Base-by-base conservation (phyloP, 352 stramenopile species). In the Phytophthora pseudosyringae region DNA sequence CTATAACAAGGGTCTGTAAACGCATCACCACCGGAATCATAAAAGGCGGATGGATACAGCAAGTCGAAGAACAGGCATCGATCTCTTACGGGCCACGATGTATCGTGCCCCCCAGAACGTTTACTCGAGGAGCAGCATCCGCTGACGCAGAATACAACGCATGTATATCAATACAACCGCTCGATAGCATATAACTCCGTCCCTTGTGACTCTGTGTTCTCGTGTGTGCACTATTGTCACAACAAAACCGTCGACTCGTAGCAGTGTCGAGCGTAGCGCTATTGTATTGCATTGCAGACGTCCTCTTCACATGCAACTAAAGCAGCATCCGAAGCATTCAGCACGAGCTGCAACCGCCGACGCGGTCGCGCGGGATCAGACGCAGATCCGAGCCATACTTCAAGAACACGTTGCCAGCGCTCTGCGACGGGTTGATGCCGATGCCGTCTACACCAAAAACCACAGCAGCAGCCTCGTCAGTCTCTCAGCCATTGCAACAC, bases 371-470 rank as follows among this genome's bases (percentile, higher is more conserved):
- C 7, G 88, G 88, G 58, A 95, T 95, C 51, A 95, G 77, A 44
- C 88, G 78, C 59, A 95, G 71, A 49, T 95, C 88, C 26, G 79
- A 90, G 54, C 88, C 88, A 60, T 95, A 75, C 72, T 95, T 95
- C 36, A 95, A 61, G 56, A 94, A 94, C 21, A 95, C 81, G 47
- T 90, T 93, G 66, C 83, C 83, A 26, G 85, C 83, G 49, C 81
- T 93, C 67, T 95, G 88, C 52, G 81, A 87, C 18, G 66, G 66
- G 71, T 95, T 95, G 66, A 95, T 93, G 48, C 88, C 88, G 28
- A 93, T 91, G 51, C 88, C 88, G 69, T 95, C 86, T 92, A 61
- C 57, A 38, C 9, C 3, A n/a, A 47, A 2, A 49, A 41, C 18
- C n/a, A 41, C 11, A 53, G 46, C 31, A 56, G 64, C 31, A 58